Evolutionary conservation across 1,284 basidiomycete genomes (phyloP).

Genomic region (Vanrija pseudolonga): DNA sequence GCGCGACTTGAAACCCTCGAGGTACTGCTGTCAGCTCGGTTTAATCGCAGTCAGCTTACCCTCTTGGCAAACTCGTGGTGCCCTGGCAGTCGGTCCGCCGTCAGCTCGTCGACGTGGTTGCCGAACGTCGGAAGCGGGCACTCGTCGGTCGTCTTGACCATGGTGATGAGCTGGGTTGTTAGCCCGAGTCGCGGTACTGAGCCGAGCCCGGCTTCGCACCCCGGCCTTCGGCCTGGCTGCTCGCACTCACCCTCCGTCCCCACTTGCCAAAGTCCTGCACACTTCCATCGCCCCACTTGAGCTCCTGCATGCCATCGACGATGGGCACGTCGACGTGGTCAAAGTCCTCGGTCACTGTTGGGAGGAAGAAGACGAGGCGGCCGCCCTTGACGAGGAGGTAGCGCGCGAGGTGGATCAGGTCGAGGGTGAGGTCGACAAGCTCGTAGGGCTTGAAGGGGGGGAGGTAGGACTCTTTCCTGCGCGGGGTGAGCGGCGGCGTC

Average conservation of each 20-base stretch:
- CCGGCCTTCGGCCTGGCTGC: background rate
- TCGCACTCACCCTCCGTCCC: slow-evolving; percentile 73
- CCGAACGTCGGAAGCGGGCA: slow-evolving; percentile 38
- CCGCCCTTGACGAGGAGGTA: slow-evolving; percentile 82
- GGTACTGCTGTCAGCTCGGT: background rate
- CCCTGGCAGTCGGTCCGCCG: slow-evolving; percentile 34
- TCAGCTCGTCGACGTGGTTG: slow-evolving; percentile 26
- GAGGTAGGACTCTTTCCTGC: slow-evolving; percentile 64
- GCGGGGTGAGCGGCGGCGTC: background rate
- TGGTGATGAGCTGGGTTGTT: slow-evolving; percentile 70
- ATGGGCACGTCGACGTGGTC: slow-evolving; percentile 74
- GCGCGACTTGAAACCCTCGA: slow-evolving; percentile 4
- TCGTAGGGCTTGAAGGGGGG: slow-evolving; percentile 91
- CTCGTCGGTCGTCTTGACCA: slow-evolving; percentile 62
- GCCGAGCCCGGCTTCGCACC: too few species aligned
- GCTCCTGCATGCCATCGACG: slow-evolving; percentile 68
- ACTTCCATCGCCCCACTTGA: slow-evolving; percentile 75
- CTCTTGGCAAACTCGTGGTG: slow-evolving; percentile 39
- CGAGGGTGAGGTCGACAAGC: slow-evolving; percentile 73
- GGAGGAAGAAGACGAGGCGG: slow-evolving; percentile 90
- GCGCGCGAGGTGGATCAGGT: slow-evolving; percentile 77
- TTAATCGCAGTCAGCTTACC: slow-evolving; percentile 12
- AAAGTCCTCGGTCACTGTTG: slow-evolving; percentile 86
- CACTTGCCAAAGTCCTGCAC: slow-evolving; percentile 93
- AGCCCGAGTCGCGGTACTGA: background rate